Conservation (phyloP, 306 rosid species). For the Cicer pinnatifidum region DNA sequence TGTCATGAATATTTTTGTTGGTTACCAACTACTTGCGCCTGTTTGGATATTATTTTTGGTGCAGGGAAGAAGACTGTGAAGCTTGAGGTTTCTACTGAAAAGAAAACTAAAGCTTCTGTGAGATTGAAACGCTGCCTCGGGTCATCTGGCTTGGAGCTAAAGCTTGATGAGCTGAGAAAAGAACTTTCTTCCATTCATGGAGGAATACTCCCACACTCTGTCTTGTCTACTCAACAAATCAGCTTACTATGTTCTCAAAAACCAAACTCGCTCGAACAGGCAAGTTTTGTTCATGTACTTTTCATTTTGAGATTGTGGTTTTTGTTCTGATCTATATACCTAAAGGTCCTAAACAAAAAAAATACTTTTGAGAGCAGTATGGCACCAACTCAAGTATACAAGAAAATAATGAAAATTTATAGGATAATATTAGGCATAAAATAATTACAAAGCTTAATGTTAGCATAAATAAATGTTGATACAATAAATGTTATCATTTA, state of each 20-base stretch:
- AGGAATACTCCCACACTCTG: constrained; percentile 87
- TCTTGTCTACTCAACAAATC: constrained; percentile 82
- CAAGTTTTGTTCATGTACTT: constrained; percentile 43
- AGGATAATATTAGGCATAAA: not conserved
- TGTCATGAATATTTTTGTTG: constrained; percentile 25
- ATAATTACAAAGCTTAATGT: not conserved
- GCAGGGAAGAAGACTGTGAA: constrained; percentile 70
- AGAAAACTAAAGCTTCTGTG: constrained; percentile 54
- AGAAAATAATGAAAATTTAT: not conserved
- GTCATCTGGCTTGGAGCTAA: constrained; percentile 70
- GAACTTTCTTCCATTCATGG: constrained; percentile 75
- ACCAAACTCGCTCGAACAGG: constrained; percentile 77
- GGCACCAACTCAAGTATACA: not conserved
- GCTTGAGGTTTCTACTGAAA: constrained; percentile 61
- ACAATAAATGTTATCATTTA: not conserved
- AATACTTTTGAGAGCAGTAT: not conserved
- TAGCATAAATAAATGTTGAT: not conserved
- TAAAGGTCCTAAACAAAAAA: constrained; percentile 7
- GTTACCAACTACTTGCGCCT: constrained; percentile 2
- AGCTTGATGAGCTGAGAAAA: constrained; percentile 81
- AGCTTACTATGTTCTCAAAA: constrained; percentile 66
- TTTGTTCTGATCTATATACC: constrained; percentile 23
- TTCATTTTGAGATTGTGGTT: constrained; percentile 22
- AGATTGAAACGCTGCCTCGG: constrained; percentile 56
- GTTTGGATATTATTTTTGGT: constrained; percentile 27